Evolutionary conservation across 176 grass and related monocot species (phyloP).

Genomic region (Eleusine indica): DNA sequence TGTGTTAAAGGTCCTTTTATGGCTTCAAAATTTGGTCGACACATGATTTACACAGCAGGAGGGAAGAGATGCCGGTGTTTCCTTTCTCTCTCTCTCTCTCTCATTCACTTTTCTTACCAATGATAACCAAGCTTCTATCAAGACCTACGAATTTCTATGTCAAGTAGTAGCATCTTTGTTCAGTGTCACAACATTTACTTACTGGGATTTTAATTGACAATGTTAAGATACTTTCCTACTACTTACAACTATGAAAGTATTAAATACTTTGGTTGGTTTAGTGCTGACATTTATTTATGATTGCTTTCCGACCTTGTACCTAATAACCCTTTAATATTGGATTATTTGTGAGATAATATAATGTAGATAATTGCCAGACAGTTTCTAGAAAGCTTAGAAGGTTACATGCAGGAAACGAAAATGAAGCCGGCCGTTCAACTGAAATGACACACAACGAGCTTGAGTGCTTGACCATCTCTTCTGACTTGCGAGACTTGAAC

Average conservation of each 20-base stretch:
- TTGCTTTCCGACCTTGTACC: no score
- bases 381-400: background rate
- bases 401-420: background rate
- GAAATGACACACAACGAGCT: background rate
- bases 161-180: background rate
- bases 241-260: no score
- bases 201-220: no score
- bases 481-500: background rate
- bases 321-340: no score
- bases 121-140: background rate
- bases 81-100: no score
- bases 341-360: background rate
- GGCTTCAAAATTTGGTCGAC: background rate
- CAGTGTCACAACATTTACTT: no score
- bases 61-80: no score
- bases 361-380: no score
- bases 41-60: background rate
- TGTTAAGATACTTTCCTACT: no score
- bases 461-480: slow-evolving; percentile 2
- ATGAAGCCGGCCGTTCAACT: background rate
- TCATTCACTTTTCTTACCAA: background rate
- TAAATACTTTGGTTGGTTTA: no score
- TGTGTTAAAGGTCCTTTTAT: slow-evolving; percentile 2
- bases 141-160: background rate
- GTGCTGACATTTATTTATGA: no score